Conservation (phyloP, 257 asterid genomes). For the Solanum corneliomulleri region DNA sequence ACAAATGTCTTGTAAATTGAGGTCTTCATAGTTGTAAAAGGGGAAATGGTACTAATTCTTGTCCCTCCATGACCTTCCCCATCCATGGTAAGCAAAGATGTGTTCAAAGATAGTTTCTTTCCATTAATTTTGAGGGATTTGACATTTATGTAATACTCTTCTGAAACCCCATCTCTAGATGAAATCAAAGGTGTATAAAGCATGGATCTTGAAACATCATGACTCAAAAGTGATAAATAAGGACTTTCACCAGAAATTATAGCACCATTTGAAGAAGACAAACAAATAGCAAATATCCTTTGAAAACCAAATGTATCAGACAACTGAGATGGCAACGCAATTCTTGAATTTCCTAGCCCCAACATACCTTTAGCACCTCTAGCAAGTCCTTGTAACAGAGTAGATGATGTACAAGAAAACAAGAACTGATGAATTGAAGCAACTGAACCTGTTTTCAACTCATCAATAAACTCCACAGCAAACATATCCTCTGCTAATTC, state of each 20-base stretch:
- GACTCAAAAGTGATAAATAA: not conserved
- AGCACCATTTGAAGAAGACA: conserved; percentile 49
- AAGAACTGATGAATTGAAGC: conserved; percentile 39
- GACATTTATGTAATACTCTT: conserved; percentile 43
- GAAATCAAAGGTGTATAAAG: conserved; percentile 47
- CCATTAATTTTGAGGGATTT: conserved; percentile 51
- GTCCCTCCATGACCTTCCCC: conserved; percentile 27
- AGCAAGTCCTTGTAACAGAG: conserved; percentile 43
- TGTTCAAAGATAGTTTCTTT: conserved; percentile 11
- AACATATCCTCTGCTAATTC: conserved; percentile 33
- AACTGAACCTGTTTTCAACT: conserved; percentile 23
- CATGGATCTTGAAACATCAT: conserved; percentile 32
- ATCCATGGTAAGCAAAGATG: conserved; percentile 7
- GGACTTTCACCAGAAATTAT: conserved; percentile 57
- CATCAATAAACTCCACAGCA: conserved; percentile 38
- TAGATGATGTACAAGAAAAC: conserved; percentile 39
- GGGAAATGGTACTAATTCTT: conserved; percentile 37
- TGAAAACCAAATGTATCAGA: conserved; percentile 39
- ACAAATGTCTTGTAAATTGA: conserved; percentile 25
- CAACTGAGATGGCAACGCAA: conserved; percentile 57
- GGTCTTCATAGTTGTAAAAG: conserved; percentile 56
- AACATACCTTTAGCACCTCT: conserved; percentile 48
- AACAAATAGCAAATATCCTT: conserved; percentile 54
- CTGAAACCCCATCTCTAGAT: conserved; percentile 1
- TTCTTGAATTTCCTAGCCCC: conserved; percentile 59